Conservation (phyloP, 345 rosid species). For the Moricandia moricandioides region DNA sequence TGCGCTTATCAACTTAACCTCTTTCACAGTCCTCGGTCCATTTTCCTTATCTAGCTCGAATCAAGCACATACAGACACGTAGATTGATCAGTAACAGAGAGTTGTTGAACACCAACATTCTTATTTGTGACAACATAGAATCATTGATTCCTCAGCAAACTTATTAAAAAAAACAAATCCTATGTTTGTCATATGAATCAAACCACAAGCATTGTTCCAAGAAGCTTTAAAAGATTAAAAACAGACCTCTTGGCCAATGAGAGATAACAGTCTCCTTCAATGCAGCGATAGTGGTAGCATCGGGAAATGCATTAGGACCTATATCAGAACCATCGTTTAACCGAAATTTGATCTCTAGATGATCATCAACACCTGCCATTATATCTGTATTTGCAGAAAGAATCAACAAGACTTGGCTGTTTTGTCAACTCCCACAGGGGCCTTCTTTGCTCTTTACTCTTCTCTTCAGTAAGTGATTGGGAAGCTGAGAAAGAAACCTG, state of each 20-base stretch:
- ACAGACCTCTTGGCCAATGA: constrained; percentile 94
- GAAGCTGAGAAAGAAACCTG: too few species aligned
- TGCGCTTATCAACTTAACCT: constrained; percentile 86
- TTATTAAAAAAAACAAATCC: too few species aligned
- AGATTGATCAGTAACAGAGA: neutral
- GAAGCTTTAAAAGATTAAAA: neutral
- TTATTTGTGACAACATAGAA: neutral
- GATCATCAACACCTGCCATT: constrained; percentile 84
- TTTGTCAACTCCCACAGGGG: constrained; percentile 1
- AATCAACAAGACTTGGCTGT: constrained; percentile 2
- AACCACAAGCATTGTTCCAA: neutral
- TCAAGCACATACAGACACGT: constrained; percentile 7
- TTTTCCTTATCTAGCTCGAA: constrained; percentile 67
- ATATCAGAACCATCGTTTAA: constrained; percentile 91
- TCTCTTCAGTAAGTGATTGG: too few species aligned
- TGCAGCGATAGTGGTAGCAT: constrained; percentile 77
- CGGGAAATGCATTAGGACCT: constrained; percentile 83
- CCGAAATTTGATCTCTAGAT: constrained; percentile 89
- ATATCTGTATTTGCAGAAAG: neutral
- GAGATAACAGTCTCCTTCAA: constrained; percentile 91
- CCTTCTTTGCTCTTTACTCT: too few species aligned
- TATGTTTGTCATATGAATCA: too few species aligned
- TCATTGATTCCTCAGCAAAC: neutral
- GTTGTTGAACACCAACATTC: neutral
- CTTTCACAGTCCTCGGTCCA: constrained; percentile 85